Evolutionary conservation across 2,329 filamentous ascomycete species (phyloP).

Genomic region (Aspergillus sergii): DNA sequence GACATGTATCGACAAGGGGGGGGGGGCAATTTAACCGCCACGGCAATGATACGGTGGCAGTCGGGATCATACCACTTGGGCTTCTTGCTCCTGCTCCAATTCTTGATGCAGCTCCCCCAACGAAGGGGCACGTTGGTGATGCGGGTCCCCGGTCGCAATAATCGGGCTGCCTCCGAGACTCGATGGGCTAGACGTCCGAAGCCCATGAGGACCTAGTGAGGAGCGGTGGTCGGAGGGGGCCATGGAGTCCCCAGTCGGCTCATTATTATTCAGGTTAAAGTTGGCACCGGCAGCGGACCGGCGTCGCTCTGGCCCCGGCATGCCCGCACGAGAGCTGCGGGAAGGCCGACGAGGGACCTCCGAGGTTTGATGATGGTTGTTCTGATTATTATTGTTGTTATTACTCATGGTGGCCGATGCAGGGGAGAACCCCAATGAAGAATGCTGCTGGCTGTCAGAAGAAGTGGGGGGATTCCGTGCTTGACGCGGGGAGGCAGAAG

Average conservation of each 20-base stretch:
- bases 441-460: constrained; percentile 60
- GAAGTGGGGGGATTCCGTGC: constrained; percentile 38
- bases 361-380: constrained; percentile 75
- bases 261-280: constrained; percentile 41
- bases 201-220: constrained; percentile 41
- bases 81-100: constrained; percentile 55
- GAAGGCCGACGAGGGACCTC: constrained; percentile 55
- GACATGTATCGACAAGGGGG: constrained; percentile 7
- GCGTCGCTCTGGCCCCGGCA: constrained; percentile 45
- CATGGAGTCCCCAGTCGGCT: constrained; percentile 37
- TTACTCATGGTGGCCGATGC: constrained; percentile 16
- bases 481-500: constrained; percentile 40
- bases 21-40: constrained; percentile 3
- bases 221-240: constrained; percentile 41
- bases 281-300: constrained; percentile 46
- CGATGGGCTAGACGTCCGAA: constrained; percentile 46
- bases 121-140: constrained; percentile 52
- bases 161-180: constrained; percentile 46
- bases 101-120: constrained; percentile 55
- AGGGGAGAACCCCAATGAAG: constrained; percentile 12
- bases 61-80: constrained; percentile 48
- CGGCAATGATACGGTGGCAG: neutral
- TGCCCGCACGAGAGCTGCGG: constrained; percentile 37
- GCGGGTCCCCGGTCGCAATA: constrained; percentile 48
- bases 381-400: constrained; percentile 35